A percentile compares a stretch with the other conserved stretches of the same genome.
These are phyloP conservation scores for Nakazawaea sp. DNA, from an alignment of 805 yeast genomes.

Conservation along the genomic window DNA sequence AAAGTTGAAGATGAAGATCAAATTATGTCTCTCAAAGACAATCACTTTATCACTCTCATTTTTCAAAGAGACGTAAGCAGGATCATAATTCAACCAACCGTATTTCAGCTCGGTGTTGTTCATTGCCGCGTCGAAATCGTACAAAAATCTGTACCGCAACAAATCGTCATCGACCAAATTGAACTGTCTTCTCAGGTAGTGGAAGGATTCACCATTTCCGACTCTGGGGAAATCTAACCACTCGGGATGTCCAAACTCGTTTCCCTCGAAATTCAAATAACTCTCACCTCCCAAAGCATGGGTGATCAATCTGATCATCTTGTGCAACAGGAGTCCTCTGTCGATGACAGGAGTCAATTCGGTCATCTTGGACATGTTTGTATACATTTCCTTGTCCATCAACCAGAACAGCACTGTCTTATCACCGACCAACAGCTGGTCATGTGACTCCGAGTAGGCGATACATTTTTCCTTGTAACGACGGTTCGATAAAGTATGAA, in stretches of 20 bases:
- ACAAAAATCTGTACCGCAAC: constrained; percentile 71
- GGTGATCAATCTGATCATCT: constrained; percentile 81
- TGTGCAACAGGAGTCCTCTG: constrained; percentile 87
- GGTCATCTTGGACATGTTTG: constrained; percentile 78
- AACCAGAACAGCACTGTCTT: constrained; percentile 96
- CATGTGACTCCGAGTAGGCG: constrained; percentile 92
- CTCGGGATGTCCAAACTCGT: constrained; percentile 98
- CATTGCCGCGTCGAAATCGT: constrained; percentile 81
- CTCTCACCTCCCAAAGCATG: constrained; percentile 96
- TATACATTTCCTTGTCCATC: constrained; percentile 98
- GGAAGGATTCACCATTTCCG: constrained; percentile 84
- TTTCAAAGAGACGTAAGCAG: constrained; percentile 84
- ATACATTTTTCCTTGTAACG: constrained; percentile 85
- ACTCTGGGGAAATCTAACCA: constrained; percentile 96
- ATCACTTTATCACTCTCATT: constrained; percentile 85
- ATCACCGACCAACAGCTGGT: constrained; percentile 96
- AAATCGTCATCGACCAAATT: constrained; percentile 75
- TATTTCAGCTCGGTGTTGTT: constrained; percentile 65
- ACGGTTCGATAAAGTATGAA: constrained; percentile 78
- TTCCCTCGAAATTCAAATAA: constrained; percentile 92
- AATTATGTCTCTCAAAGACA: constrained; percentile 82
- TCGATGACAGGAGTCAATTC: constrained; percentile 74
- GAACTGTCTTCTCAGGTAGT: constrained; percentile 94
- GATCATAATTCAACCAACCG: constrained; percentile 61
- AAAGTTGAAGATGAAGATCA: constrained; percentile 83